Conservation (phyloP, 2,329 filamentous ascomycete genomes). For the Diaporthe ilicicola region DNA sequence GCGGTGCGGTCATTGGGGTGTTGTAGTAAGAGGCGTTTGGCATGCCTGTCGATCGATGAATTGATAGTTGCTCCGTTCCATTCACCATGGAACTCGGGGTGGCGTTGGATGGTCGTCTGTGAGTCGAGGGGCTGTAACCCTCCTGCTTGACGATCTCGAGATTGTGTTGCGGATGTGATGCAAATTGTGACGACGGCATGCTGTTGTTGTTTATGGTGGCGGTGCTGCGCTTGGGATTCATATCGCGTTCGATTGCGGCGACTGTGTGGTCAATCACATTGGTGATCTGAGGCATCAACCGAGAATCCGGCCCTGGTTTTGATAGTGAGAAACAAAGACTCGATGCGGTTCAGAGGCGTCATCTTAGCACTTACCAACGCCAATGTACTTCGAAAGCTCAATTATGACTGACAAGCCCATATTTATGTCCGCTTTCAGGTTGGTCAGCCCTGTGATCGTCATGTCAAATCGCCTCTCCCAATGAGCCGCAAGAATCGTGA, state of each 20-base stretch:
- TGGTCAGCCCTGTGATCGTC: slow-evolving; percentile 64
- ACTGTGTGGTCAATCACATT: slow-evolving; percentile 61
- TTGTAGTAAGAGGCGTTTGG: slow-evolving; percentile 22
- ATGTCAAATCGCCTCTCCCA: slow-evolving; percentile 72
- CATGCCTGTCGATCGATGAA: slow-evolving; percentile 13
- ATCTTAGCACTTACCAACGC: slow-evolving; percentile 66
- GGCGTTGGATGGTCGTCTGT: background rate
- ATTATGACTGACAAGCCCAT: slow-evolving; percentile 74
- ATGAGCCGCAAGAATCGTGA: slow-evolving; percentile 74
- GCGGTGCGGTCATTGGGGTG: slow-evolving; percentile 18
- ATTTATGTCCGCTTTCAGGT: slow-evolving; percentile 73
- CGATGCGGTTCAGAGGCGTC: background rate
- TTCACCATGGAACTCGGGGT: slow-evolving; percentile 20
- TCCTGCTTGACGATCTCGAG: slow-evolving; percentile 19
- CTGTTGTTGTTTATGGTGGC: slow-evolving; percentile 13
- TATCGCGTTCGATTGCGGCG: slow-evolving; percentile 60
- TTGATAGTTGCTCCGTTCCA: slow-evolving; percentile 10
- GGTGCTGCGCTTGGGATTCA: slow-evolving; percentile 45
- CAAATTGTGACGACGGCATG: slow-evolving; percentile 15
- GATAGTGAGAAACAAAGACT: background rate
- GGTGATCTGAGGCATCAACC: slow-evolving; percentile 54
- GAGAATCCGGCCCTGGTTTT: slow-evolving; percentile 52
- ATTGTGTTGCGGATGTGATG: slow-evolving; percentile 17
- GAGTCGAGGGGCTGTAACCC: background rate
- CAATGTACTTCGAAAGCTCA: slow-evolving; percentile 72